Conservation (phyloP, 345 rosid genomes). For the Erucastrum elatum region DNA sequence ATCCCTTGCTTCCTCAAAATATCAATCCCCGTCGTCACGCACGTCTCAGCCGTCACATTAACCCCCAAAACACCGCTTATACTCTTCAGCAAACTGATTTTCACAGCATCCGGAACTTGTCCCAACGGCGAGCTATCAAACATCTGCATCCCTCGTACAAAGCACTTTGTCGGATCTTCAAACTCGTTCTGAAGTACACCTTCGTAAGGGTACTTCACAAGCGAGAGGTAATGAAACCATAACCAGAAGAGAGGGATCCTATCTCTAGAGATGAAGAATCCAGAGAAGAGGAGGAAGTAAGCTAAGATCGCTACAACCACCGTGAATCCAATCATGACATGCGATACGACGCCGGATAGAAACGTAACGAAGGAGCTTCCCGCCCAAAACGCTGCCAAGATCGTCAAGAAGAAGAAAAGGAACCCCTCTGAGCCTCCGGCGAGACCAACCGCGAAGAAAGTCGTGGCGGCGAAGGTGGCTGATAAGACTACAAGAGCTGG, state of each 20-base stretch:
- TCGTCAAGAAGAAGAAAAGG: slow-evolving; percentile 64
- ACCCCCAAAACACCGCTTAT: slow-evolving; percentile 64
- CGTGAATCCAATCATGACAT: slow-evolving; percentile 83
- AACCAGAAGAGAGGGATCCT: slow-evolving; percentile 77
- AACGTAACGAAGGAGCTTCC: slow-evolving; percentile 91
- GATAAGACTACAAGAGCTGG: slow-evolving; percentile 71
- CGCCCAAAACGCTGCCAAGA: slow-evolving; percentile 84
- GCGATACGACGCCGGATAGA: slow-evolving; percentile 80
- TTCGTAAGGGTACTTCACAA: slow-evolving; percentile 83
- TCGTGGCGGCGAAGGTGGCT: slow-evolving; percentile 60
- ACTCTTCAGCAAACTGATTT: slow-evolving; percentile 51
- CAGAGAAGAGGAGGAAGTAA: slow-evolving; percentile 85
- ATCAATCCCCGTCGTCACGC: slow-evolving; percentile 71
- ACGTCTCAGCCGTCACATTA: slow-evolving; percentile 62
- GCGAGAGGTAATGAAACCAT: slow-evolving; percentile 91
- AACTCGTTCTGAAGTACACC: slow-evolving; percentile 67
- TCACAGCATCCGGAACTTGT: slow-evolving; percentile 45
- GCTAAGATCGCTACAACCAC: slow-evolving; percentile 78
- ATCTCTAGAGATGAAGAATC: slow-evolving; percentile 79
- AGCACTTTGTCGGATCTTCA: slow-evolving; percentile 59
- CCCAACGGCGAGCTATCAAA: slow-evolving; percentile 79
- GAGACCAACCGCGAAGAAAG: slow-evolving; percentile 81
- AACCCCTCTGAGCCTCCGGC: slow-evolving; percentile 67
- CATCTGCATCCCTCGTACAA: slow-evolving; percentile 71
- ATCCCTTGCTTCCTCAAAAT: slow-evolving; percentile 63